Evolutionary conservation across 2,329 filamentous ascomycete species (phyloP), one percentile per base, ranked within the genome.

Genomic region (Trichoderma pleuroti): DNA sequence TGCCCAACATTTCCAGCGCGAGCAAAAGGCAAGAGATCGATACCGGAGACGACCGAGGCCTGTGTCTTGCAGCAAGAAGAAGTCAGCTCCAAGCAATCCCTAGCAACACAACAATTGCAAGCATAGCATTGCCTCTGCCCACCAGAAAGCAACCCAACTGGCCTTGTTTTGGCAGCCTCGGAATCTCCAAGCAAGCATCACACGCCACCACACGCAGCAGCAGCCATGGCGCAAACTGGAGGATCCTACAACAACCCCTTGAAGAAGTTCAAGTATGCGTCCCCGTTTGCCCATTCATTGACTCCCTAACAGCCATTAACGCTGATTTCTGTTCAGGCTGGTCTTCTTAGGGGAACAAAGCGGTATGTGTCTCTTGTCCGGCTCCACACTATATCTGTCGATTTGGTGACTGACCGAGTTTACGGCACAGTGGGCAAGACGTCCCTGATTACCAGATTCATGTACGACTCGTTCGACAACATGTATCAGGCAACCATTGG

Each of bases 391-490:
- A 16, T 52, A 54, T 68, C 59, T 71, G 57, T 59, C 52, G 65
- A 42, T 36, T 63, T 59, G 46, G 32, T 59, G 68, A 75, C 80
- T 79, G 74, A 80, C 63, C 60, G 57, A 61, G 42, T 72, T 16
- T 63, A 67, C 67, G 72, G 74, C 81, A 98, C 81, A 98, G 96
- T 99, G 77, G 96, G 96, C 80, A 99, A 99, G 86, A 99, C 96
- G 36, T 99, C 96, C 73, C 85, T 99, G 77, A 99, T 99, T 81
- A 99, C 96, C 75, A 91, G 96, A 74, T 99, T 99, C 87, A 99
- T 99, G 96, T 99, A 99, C 87, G 96, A 99, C 84, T 98, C 96
- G 61, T 99, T 99, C 86, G 96, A 99, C 86, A 98, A 97, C 84
- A 98, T 95, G 87, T 99, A 99, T 85, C 96, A 99, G 84, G 96